phyloP scores from a whole-genome alignment of 78 protist genomes.

The Dictyostelium purpureum region DNA sequence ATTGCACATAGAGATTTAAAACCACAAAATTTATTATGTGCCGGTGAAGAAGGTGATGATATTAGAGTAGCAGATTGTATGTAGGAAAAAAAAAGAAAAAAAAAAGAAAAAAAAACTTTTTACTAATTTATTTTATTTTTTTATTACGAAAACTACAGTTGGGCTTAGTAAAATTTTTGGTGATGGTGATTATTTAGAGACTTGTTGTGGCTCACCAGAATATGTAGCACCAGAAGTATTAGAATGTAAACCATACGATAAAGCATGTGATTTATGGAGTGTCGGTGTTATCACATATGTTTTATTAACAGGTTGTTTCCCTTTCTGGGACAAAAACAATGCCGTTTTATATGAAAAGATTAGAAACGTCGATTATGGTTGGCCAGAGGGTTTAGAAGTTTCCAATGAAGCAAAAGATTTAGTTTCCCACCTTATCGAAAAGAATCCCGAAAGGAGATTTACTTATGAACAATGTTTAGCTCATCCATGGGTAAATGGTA shows the following conservation, averaged over 20 bases:
- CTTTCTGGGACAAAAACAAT: slow-evolving; percentile 72
- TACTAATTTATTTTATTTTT: no score
- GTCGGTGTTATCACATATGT: slow-evolving; percentile 88
- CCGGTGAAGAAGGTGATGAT: slow-evolving; percentile 75
- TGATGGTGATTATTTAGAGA: slow-evolving; percentile 83
- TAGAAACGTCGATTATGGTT: slow-evolving; percentile 81
- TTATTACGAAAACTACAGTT: no score
- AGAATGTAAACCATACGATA: slow-evolving; percentile 78
- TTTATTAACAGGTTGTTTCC: slow-evolving; percentile 74
- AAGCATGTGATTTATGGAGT: slow-evolving; percentile 87
- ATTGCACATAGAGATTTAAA: slow-evolving; percentile 94
- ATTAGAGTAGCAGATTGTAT: slow-evolving; percentile 93
- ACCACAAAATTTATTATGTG: slow-evolving; percentile 66
- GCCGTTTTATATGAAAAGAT: slow-evolving; percentile 78
- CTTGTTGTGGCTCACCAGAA: slow-evolving; percentile 93
- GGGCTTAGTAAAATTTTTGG: slow-evolving; percentile 88
- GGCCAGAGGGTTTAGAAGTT: slow-evolving; percentile 78
- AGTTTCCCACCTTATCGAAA: slow-evolving; percentile 62
- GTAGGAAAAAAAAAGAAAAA: no score
- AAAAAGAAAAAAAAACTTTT: no score
- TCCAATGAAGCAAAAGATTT: slow-evolving; percentile 80
- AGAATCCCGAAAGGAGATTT: slow-evolving; percentile 67
- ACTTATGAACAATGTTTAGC: slow-evolving; percentile 71
- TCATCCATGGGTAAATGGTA: slow-evolving; percentile 79
- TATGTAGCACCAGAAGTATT: slow-evolving; percentile 89